Evolutionary conservation across 257 asterid genomes (phyloP).

Genomic region (Gynochthodes officinalis): DNA sequence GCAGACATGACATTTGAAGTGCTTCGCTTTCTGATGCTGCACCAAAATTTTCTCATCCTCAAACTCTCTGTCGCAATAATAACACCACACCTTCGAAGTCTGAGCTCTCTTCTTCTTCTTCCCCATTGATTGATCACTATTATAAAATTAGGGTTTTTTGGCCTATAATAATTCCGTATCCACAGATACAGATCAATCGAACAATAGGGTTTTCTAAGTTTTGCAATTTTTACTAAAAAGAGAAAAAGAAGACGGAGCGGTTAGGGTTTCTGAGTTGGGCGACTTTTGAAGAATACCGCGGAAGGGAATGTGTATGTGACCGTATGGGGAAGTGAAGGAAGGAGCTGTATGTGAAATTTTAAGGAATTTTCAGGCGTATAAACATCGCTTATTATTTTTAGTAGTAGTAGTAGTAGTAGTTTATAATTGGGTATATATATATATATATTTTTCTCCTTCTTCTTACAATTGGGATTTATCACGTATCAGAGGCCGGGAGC

Average conservation of each 20-base stretch:
- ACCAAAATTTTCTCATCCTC: conserved; percentile 97
- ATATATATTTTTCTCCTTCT: no score
- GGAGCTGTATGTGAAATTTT: no score
- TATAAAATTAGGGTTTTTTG: conserved; percentile 5
- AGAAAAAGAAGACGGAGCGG: not conserved
- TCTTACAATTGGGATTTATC: no score
- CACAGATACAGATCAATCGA: not conserved
- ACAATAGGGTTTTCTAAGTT: not conserved
- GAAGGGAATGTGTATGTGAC: no score
- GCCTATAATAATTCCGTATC: not conserved
- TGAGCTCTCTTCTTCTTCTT: conserved; percentile 93
- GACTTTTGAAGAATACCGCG: not conserved
- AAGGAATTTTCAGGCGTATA: no score
- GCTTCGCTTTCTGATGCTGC: conserved; percentile 98
- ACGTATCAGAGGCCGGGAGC: no score
- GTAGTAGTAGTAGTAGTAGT: no score
- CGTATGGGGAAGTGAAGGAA: not conserved
- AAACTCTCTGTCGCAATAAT: conserved; percentile 92
- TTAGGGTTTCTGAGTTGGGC: conserved; percentile 11
- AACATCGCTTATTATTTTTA: no score
- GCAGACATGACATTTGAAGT: conserved; percentile 92
- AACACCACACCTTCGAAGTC: conserved; percentile 79
- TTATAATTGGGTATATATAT: no score
- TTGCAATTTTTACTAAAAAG: not conserved
- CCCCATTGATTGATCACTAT: conserved; percentile 48